These are phyloP conservation scores for Bjerkandera adusta DNA, from an alignment of 1,284 basidiomycete genomes.

Conservation along the genomic window DNA sequence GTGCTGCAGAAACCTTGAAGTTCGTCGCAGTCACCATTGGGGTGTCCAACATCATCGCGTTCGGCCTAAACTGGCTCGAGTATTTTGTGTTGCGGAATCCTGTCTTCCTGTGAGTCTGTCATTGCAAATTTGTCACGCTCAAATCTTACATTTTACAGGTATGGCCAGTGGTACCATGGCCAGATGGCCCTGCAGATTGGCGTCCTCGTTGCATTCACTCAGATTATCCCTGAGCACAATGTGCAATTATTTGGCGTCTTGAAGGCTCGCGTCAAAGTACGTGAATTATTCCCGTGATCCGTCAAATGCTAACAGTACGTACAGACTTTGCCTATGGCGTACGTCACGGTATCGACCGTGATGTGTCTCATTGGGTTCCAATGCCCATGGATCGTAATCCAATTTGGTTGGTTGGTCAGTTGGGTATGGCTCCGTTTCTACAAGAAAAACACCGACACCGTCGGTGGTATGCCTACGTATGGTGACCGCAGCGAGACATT, in stretches of 20 bases:
- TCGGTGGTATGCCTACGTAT: constrained; percentile 61
- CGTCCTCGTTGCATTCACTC: constrained; percentile 94
- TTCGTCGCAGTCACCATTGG: constrained; percentile 82
- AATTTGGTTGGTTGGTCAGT: constrained; percentile 96
- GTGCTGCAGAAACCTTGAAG: constrained; percentile 80
- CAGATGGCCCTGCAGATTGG: constrained; percentile 90
- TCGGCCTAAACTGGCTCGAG: constrained; percentile 82
- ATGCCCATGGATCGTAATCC: constrained; percentile 94
- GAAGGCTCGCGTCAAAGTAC: constrained; percentile 87
- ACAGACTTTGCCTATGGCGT: constrained; percentile 89
- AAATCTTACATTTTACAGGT: constrained; percentile 44
- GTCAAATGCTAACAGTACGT: neutral
- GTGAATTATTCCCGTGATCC: constrained; percentile 18
- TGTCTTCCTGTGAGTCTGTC: constrained; percentile 72
- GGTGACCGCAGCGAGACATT: constrained; percentile 97
- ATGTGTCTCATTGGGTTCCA: constrained; percentile 87
- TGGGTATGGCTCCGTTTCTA: constrained; percentile 98
- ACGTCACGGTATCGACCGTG: constrained; percentile 89
- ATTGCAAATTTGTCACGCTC: constrained; percentile 13
- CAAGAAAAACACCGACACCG: constrained; percentile 74
- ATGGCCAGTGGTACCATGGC: constrained; percentile 88
- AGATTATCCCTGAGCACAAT: constrained; percentile 97
- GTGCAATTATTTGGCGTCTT: constrained; percentile 88
- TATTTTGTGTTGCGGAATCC: constrained; percentile 64
- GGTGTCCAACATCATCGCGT: constrained; percentile 85